These are phyloP conservation scores for Gaeumannomyces sp. DNA, from an alignment of 2,329 filamentous ascomycete species.

Conservation along the genomic window DNA sequence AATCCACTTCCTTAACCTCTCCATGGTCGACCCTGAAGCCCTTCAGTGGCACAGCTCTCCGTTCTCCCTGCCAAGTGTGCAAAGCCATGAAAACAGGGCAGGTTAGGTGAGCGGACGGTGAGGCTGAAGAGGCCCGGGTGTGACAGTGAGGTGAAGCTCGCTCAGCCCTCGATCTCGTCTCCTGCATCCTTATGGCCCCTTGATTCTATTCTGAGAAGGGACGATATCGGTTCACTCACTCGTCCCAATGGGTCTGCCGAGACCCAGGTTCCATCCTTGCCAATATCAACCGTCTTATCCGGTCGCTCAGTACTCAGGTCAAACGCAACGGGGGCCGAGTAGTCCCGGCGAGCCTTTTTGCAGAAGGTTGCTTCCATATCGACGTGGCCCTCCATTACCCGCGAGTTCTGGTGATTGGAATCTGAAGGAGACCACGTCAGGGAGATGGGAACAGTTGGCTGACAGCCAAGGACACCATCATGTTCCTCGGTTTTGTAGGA, in stretches of 20 bases:
- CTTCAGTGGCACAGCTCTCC: not conserved
- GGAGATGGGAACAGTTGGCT: not conserved
- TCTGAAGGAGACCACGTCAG: too few species aligned
- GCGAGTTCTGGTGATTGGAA: not conserved
- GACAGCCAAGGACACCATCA: too few species aligned
- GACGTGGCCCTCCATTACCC: not conserved
- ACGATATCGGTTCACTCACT: constrained; percentile 9
- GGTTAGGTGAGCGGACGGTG: not conserved
- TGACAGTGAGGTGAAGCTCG: not conserved
- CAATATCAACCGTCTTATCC: constrained; percentile 16
- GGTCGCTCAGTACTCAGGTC: not conserved
- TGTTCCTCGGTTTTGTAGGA: too few species aligned
- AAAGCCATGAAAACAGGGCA: not conserved
- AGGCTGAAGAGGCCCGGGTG: not conserved
- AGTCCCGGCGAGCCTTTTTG: not conserved
- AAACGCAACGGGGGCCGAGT: not conserved
- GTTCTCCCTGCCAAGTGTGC: too few species aligned
- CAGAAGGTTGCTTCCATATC: not conserved
- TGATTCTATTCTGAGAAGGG: not conserved
- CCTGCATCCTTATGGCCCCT: not conserved
- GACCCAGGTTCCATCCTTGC: constrained; percentile 12
- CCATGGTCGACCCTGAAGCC: not conserved
- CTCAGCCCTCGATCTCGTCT: not conserved
- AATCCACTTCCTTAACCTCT: not conserved
- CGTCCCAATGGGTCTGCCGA: constrained; percentile 14